These are phyloP conservation scores for Candida sithepensis DNA, from an alignment of 805 yeast species.

Conservation along the genomic window DNA sequence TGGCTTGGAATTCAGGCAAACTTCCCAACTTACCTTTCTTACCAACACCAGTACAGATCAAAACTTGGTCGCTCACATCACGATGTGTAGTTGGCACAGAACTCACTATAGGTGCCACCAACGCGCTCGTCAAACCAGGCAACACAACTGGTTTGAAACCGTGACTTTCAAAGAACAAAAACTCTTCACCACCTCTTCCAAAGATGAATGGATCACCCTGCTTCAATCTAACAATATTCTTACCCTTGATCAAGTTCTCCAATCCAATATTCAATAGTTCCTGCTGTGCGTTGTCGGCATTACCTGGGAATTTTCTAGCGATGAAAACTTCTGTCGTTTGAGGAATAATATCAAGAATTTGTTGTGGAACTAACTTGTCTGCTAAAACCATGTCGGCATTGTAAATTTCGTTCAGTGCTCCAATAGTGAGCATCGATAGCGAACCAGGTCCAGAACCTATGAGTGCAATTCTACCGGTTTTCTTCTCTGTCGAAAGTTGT, in stretches of 20 bases:
- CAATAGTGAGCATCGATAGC: slow-evolving; percentile 73
- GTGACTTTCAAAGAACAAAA: slow-evolving; percentile 55
- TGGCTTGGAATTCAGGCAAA: slow-evolving; percentile 66
- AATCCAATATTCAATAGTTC: slow-evolving; percentile 77
- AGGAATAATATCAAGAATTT: slow-evolving; percentile 82
- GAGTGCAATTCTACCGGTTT: slow-evolving; percentile 63
- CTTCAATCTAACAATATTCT: slow-evolving; percentile 80
- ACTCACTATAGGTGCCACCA: slow-evolving; percentile 81
- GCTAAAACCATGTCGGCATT: slow-evolving; percentile 83
- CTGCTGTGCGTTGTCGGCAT: slow-evolving; percentile 89
- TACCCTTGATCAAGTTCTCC: slow-evolving; percentile 58
- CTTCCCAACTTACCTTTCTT: slow-evolving; percentile 78
- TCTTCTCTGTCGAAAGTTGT: neutral
- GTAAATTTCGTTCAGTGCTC: slow-evolving; percentile 77
- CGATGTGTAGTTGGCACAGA: slow-evolving; percentile 89
- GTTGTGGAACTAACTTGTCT: slow-evolving; percentile 89
- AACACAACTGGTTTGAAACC: slow-evolving; percentile 73
- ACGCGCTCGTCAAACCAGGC: slow-evolving; percentile 87
- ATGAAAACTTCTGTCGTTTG: slow-evolving; percentile 69
- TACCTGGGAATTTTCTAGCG: slow-evolving; percentile 94
- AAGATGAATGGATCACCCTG: slow-evolving; percentile 97
- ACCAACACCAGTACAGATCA: slow-evolving; percentile 94
- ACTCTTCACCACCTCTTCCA: slow-evolving; percentile 97
- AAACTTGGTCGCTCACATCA: slow-evolving; percentile 86
- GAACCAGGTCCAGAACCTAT: slow-evolving; percentile 97